Evolutionary conservation across 331 rosid genomes (phyloP), one percentile per base, ranked within the genome.

Genomic region (Pyrus hybrid): DNA sequence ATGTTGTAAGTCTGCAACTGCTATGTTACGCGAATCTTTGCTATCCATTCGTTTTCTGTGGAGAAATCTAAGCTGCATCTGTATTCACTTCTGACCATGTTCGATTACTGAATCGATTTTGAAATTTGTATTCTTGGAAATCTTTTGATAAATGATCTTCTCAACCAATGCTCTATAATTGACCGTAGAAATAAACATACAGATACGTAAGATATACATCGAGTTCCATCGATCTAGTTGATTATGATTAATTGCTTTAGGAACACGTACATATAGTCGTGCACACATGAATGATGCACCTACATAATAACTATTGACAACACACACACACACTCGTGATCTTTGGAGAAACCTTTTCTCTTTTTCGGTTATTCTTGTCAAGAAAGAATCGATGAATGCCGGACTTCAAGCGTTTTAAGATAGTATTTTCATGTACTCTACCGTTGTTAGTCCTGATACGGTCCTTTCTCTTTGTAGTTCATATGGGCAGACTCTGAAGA

Each of bases 401-500:
- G 6, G 9, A 3, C 1, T 51, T 51, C 57, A 5, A 17, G n/a
- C 1, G 57, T 6, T 49, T 49, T 16, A 49, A 5, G 4, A 49
- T 6, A 6, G 56, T 49, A 17, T 43, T 49, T 49, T 16, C 0
- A 49, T 5, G 56, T 49, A 49, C n/a, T 49, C 9, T 17, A 6
- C n/a, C 21, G 8, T 4, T 49, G n/a, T 1, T 49, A 49, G 9
- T 17, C 2, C 56, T 49, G 56, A 49, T 17, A 17, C 21, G 21
- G 57, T 51, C 20, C 57, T 17, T 17, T 51, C 57, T 51, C 57
- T 51, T 51, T 17, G 57, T 51, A 43, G 49, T 43, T 43, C 99
- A 43, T 92, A 88, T n/a, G 96, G 91, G 66, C 93, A 88, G 66
- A 87, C 76, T 76, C 76, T 94, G 89, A 90, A 87, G 78, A 92